These are phyloP conservation scores for Aspergillus kassunensis DNA, from an alignment of 495 filamentous ascomycete species.

Conservation along the genomic window DNA sequence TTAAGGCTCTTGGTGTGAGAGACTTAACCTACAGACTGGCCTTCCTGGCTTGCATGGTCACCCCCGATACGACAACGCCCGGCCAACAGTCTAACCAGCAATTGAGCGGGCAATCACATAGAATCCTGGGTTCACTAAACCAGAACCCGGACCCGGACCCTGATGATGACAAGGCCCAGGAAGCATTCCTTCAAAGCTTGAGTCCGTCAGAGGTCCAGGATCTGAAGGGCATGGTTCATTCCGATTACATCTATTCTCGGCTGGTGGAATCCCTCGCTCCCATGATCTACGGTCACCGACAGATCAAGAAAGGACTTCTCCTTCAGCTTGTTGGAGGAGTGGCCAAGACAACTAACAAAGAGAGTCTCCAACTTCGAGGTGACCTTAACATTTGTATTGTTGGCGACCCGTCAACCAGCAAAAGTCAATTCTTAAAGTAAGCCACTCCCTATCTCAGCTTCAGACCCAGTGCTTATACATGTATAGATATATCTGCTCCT, in stretches of 20 bases:
- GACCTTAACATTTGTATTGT: slow-evolving; percentile 99
- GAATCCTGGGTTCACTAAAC: slow-evolving; percentile 78
- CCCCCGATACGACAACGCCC: slow-evolving; percentile 78
- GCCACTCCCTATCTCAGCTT: slow-evolving; percentile 9
- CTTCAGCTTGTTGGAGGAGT: slow-evolving; percentile 93
- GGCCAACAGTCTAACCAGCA: slow-evolving; percentile 63
- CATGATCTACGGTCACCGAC: slow-evolving; percentile 94
- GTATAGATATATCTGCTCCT: slow-evolving; percentile 77
- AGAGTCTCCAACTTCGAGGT: slow-evolving; percentile 90
- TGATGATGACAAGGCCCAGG: slow-evolving; percentile 79
- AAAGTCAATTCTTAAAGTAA: slow-evolving; percentile 94
- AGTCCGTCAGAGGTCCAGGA: slow-evolving; percentile 84
- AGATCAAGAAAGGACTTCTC: slow-evolving; percentile 95
- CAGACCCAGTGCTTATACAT: neutral
- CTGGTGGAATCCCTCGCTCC: slow-evolving; percentile 94
- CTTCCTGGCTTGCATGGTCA: slow-evolving; percentile 96
- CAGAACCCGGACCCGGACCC: slow-evolving; percentile 63
- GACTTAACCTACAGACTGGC: slow-evolving; percentile 97
- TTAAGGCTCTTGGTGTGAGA: slow-evolving; percentile 89
- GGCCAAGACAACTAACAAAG: slow-evolving; percentile 72
- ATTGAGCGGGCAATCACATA: slow-evolving; percentile 65
- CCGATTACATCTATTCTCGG: slow-evolving; percentile 89
- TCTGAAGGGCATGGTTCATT: slow-evolving; percentile 87
- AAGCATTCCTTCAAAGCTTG: slow-evolving; percentile 78
- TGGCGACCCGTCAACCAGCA: slow-evolving; percentile 95